Conservation (phyloP, 495 filamentous ascomycete genomes). For the Penicillium lagena region DNA sequence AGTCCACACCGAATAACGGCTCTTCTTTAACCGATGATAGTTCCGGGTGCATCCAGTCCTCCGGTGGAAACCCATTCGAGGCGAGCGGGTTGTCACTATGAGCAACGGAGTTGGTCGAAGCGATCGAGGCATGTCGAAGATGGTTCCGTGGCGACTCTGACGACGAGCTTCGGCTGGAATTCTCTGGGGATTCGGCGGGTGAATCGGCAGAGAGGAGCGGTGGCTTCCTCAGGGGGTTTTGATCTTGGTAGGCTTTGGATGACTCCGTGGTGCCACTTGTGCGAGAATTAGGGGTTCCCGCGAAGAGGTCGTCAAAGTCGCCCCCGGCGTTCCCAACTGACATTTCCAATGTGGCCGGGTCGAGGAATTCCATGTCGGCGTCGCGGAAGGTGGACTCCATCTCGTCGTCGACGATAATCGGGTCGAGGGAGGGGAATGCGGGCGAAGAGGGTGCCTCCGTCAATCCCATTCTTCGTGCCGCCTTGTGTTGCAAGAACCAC, state of each 20-base stretch:
- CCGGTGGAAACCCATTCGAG: constrained; percentile 27
- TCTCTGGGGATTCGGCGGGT: constrained; percentile 36
- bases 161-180: constrained; percentile 38
- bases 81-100: constrained; percentile 34
- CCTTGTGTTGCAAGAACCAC: neutral
- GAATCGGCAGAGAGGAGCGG: constrained; percentile 31
- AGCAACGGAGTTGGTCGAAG: constrained; percentile 34
- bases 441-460: constrained; percentile 33
- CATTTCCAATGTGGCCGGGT: constrained; percentile 29
- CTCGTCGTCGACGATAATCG: constrained; percentile 41
- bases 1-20: constrained; percentile 32
- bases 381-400: constrained; percentile 38
- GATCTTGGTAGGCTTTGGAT: constrained; percentile 25
- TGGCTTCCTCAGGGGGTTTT: constrained; percentile 30
- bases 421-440: constrained; percentile 35
- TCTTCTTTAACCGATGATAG: constrained; percentile 34
- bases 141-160: constrained; percentile 39
- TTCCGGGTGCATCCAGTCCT: constrained; percentile 39
- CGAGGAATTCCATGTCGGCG: constrained; percentile 38
- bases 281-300: constrained; percentile 24
- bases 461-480: constrained; percentile 33
- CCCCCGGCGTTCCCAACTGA: constrained; percentile 32
- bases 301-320: constrained; percentile 40
- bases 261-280: constrained; percentile 23
- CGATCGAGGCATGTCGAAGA: constrained; percentile 30